A percentile compares a stretch with the other conserved stretches of the same genome.
Evolutionary conservation across 306 rosid genomes (phyloP).

Genomic region (Rosa chinensis): DNA sequence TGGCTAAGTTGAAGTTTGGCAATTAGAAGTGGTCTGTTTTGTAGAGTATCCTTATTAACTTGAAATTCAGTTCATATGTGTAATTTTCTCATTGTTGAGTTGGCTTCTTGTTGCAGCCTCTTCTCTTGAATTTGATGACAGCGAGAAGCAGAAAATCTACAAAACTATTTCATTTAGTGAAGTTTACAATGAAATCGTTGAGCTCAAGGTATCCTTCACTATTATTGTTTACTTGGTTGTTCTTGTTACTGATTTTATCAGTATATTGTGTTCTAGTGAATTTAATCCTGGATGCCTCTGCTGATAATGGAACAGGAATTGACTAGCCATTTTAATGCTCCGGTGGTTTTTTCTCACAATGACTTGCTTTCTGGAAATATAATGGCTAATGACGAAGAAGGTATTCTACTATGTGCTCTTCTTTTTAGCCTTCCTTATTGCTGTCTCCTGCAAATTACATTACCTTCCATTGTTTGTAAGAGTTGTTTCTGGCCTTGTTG

Average conservation of each 20-base stretch:
- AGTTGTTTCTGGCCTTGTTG: neutral
- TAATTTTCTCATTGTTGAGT: conserved; percentile 24
- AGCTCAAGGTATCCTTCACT: conserved; percentile 59
- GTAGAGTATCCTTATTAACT: neutral
- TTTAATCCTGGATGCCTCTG: conserved; percentile 17
- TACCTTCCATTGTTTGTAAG: conserved; percentile 5
- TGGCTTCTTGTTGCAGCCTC: conserved; percentile 57
- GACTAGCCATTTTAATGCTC: conserved; percentile 64
- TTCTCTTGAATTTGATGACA: conserved; percentile 69
- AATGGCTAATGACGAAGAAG: conserved; percentile 85
- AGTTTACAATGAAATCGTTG: conserved; percentile 54
- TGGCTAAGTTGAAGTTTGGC: conserved; percentile 1
- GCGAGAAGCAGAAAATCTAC: conserved; percentile 50
- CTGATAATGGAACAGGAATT: conserved; percentile 66
- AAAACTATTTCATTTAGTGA: conserved; percentile 63
- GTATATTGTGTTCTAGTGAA: neutral
- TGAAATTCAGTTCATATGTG: neutral
- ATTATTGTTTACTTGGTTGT: conserved; percentile 12
- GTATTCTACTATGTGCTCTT: conserved; percentile 38
- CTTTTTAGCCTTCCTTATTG: conserved; percentile 14
- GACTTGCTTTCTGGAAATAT: conserved; percentile 95
- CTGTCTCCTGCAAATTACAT: neutral
- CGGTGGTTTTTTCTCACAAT: conserved; percentile 82
- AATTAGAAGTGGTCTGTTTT: neutral
- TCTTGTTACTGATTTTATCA: neutral